Evolutionary conservation across 2,329 filamentous ascomycete species (phyloP), one percentile per base, ranked within the genome.

Genomic region (Macrophomina phaseolina): DNA sequence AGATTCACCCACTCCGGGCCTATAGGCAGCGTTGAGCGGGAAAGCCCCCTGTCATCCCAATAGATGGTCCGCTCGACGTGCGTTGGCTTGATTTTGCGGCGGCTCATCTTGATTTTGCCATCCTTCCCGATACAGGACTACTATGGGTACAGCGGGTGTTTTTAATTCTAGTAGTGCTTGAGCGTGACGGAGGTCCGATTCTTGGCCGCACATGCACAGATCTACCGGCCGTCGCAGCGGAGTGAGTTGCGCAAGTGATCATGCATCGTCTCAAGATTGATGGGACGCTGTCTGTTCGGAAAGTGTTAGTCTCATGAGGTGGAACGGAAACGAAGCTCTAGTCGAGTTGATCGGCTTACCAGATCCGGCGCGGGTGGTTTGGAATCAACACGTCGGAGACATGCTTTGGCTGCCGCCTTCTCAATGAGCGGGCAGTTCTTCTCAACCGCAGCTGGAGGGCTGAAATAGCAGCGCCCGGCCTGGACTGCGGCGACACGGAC

Each of bases 401-500:
- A 85, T 1, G 83, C 84, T 51, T 84, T 82, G 5, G 75, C 69
- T 0, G 83, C 83, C 0, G 88, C 88, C 70, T 87, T 82, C 45
- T 80, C 75, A 69, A 90, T 89, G 61, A 89, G 79, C 0, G 76
- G 72, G 70, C 85, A 84, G 7, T 87, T 88, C 73, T 90, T 90
- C 1, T 80, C 73, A 1, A 89, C 83, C 1, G 82, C 80, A 0
- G 74, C 83, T 7, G 82, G 77, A 2, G 90, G 81, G 70, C 90
- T 84, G 7, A 90, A 79, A 86, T 87, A 90, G 1, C 79, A 81
- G 0, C 87, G 86, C 73, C 89, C 87, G 5, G 84, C 82, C 71
- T 90, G 87, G 0, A 85, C 82, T 12, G 84, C 84, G 34, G 82
- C 84, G 5, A 86, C 81, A 28, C 62, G 49, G 23, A 64, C 60